Evolutionary conservation across 2,329 filamentous ascomycete genomes (phyloP).

Genomic region (Colletotrichum noveboracense): DNA sequence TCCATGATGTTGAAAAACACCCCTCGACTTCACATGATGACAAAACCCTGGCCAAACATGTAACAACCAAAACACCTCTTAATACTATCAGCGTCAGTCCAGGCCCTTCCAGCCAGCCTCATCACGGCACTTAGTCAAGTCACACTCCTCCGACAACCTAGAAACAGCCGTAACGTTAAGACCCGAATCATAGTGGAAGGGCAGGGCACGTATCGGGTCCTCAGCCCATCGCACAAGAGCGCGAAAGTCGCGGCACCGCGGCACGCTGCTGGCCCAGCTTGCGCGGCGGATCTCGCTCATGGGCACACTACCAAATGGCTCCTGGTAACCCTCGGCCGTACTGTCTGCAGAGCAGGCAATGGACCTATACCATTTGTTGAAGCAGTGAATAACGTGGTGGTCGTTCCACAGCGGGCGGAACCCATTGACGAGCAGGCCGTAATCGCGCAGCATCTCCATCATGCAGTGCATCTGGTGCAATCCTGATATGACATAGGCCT

Average conservation of each 20-base stretch:
- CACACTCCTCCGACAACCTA: not conserved
- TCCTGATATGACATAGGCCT: not conserved
- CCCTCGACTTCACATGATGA: not conserved
- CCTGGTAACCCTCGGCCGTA: not conserved
- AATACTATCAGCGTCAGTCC: not conserved
- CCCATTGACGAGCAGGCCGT: not conserved
- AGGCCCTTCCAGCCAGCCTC: not conserved
- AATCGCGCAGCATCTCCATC: not conserved
- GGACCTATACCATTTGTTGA: not conserved
- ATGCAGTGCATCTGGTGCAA: not conserved
- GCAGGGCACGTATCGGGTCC: not conserved
- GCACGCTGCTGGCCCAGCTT: not conserved
- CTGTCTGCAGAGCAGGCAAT: not conserved
- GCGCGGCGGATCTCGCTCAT: not conserved
- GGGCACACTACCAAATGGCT: not conserved
- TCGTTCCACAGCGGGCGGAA: not conserved
- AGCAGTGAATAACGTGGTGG: not conserved
- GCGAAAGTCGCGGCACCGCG: not conserved
- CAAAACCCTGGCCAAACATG: not conserved
- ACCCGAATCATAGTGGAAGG: not conserved
- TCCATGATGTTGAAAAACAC: not conserved
- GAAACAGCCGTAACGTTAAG: not conserved
- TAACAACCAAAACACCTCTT: not conserved
- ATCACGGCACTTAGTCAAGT: not conserved
- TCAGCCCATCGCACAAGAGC: not conserved